Conservation (phyloP, 2,329 filamentous ascomycete genomes). For the Xylariaceae sp. region DNA sequence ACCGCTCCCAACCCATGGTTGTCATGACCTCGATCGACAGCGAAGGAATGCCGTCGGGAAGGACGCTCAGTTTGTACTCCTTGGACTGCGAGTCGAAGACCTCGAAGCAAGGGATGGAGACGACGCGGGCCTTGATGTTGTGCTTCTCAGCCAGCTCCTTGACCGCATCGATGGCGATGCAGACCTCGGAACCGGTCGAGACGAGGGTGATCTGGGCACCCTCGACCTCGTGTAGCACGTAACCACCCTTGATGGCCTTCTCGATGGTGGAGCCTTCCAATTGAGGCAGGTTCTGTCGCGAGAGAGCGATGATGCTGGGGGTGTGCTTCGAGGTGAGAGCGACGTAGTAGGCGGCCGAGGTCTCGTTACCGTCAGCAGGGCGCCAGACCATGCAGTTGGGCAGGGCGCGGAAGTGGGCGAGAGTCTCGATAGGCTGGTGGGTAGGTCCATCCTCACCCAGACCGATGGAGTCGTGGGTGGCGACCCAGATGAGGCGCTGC, state of each 20-base stretch:
- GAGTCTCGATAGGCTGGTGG: conserved; percentile 97
- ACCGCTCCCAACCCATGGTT: conserved; percentile 98
- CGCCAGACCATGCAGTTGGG: conserved; percentile 99
- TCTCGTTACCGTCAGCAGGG: conserved; percentile 97
- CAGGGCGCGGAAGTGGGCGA: conserved; percentile 95
- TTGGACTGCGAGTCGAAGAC: conserved; percentile 91
- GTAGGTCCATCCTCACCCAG: conserved; percentile 98
- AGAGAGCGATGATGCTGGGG: conserved; percentile 88
- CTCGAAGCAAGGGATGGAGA: conserved; percentile 95
- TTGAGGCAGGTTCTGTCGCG: conserved; percentile 96
- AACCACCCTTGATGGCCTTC: conserved; percentile 89
- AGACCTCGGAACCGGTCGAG: conserved; percentile 93
- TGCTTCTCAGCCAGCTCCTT: conserved; percentile 88
- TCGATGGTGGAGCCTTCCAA: conserved; percentile 91
- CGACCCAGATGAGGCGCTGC: conserved; percentile 88
- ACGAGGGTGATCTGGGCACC: conserved; percentile 83
- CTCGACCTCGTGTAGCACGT: conserved; percentile 79
- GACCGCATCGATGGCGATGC: conserved; percentile 86
- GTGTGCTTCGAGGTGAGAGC: conserved; percentile 85
- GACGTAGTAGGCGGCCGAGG: conserved; percentile 93
- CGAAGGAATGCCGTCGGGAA: conserved; percentile 89
- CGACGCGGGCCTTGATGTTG: conserved; percentile 80
- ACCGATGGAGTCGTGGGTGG: conserved; percentile 98
- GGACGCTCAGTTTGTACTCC: conserved; percentile 88
- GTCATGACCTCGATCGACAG: conserved; percentile 94